phyloP scores from a whole-genome alignment of 2,329 filamentous ascomycete genomes.

The Aspergillus sp. region DNA sequence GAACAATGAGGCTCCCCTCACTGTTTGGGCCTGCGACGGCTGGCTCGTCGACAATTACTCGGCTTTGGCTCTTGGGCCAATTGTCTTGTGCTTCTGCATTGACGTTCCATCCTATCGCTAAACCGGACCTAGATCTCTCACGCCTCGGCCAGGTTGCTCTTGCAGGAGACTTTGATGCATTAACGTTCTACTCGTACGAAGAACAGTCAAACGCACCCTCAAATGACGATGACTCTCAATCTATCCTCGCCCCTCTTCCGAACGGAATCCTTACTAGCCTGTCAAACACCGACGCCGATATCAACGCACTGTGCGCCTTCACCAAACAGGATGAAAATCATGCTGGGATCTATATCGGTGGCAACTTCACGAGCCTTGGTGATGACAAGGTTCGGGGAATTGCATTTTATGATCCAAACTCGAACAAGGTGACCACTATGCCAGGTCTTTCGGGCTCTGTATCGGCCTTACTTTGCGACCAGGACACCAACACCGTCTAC shows the following conservation, averaged over 20 bases:
- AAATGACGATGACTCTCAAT: constrained; percentile 74
- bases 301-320: constrained; percentile 85
- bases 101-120: constrained; percentile 36
- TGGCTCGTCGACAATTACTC: constrained; percentile 34
- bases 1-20: constrained; percentile 46
- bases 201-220: constrained; percentile 66
- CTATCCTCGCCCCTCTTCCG: constrained; percentile 76
- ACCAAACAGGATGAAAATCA: constrained; percentile 64
- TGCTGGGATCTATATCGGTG: constrained; percentile 78
- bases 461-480: constrained; percentile 78
- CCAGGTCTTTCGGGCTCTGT: constrained; percentile 82
- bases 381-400: constrained; percentile 73
- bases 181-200: constrained; percentile 84
- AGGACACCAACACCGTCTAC: constrained; percentile 75
- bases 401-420: constrained; percentile 76
- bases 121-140: constrained; percentile 64
- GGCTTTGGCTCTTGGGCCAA: constrained; percentile 24
- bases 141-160: constrained; percentile 80
- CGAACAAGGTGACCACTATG: constrained; percentile 68
- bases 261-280: constrained; percentile 79
- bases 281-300: constrained; percentile 76
- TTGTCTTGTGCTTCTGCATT: constrained; percentile 29
- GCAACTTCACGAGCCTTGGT: constrained; percentile 92
- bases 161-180: constrained; percentile 84
- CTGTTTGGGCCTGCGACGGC: constrained; percentile 47